Evolutionary conservation across 352 stramenopile species (phyloP), one percentile per base, ranked within the genome.

Genomic region (Pythium volutum): DNA sequence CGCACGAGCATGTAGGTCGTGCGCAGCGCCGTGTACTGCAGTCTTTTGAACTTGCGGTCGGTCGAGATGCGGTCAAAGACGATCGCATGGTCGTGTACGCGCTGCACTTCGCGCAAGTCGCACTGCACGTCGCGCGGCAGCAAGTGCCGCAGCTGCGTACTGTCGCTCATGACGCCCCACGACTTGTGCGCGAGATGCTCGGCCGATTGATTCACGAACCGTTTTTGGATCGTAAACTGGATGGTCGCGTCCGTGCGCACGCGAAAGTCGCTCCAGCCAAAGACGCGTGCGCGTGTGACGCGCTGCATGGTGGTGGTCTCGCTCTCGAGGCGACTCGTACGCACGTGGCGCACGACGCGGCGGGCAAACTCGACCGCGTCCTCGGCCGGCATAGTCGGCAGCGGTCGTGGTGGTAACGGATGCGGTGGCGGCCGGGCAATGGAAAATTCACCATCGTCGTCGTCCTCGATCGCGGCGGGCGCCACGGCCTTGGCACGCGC

Each of bases 1-100:
- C 75, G 66, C 50, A 80, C 71, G 16, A 84, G 49, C 47, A 85
- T 58, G 61, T 85, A 75, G 36, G 81, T 67, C 11, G 79, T 89
- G 14, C 79, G 73, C 45, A 89, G 67, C 10, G 71, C 67, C 3
- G 70, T 60, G n/a, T 63, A 70, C 25, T 67, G 61, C 39, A 59
- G 50, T 4, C 54, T 29, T 2, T 77, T 33, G 9, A 75, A 67
- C 12, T 55, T 34, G 7, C 22, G 70, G 54, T 77, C 69, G 26
- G 71, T 66, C 14, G 68, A 84, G 56, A 75, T 69, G 2, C 79
- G 70, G 61, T 88, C 76, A 23, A 88, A 69, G 10, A 88, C 58
- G 10, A 84, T 27, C 10, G 75, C 55, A 53, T 83, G 56, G 16
- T 76, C 64, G 29, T 62, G 72, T 14, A 88, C 54, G 45, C 73